A percentile compares a stretch with the other conserved stretches of the same genome.
Evolutionary conservation across 2,329 filamentous ascomycete genomes (phyloP).

Genomic region (Phaeomoniella chlamydospora): DNA sequence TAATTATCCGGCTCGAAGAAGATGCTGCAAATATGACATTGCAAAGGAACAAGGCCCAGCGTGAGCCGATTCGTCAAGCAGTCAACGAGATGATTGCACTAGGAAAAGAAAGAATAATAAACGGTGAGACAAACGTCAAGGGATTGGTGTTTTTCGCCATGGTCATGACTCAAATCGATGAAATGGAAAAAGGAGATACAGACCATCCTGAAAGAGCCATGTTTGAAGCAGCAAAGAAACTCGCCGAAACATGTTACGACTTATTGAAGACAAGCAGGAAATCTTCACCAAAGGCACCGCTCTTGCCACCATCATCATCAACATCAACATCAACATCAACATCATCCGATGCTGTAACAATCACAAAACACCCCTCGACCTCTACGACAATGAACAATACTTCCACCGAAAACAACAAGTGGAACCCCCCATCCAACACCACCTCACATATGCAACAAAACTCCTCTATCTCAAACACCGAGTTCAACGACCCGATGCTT

Average conservation of each 20-base stretch:
- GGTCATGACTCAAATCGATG: constrained; percentile 7
- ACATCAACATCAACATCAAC: no score
- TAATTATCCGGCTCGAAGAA: constrained; percentile 6
- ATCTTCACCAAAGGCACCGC: no score
- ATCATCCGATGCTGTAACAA: no score
- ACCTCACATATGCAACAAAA: no score
- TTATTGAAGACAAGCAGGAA: not conserved
- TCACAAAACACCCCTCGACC: no score
- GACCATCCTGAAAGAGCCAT: not conserved
- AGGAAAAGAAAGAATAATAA: constrained; percentile 11
- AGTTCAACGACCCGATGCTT: no score
- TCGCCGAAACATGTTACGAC: not conserved
- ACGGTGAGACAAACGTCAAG: constrained; percentile 8
- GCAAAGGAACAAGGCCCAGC: constrained; percentile 5
- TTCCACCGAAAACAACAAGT: no score
- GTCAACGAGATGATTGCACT: not conserved
- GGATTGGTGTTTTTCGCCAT: constrained; percentile 3
- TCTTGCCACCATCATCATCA: no score
- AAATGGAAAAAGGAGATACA: constrained; percentile 2
- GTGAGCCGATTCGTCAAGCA: constrained; percentile 5
- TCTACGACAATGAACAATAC: no score
- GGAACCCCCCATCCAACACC: no score
- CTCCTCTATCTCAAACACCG: no score
- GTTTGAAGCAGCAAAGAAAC: not conserved
- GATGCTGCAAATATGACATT: constrained; percentile 6